Evolutionary conservation across 139 green algal genomes (phyloP).

Genomic region (Ulvella scutata): DNA sequence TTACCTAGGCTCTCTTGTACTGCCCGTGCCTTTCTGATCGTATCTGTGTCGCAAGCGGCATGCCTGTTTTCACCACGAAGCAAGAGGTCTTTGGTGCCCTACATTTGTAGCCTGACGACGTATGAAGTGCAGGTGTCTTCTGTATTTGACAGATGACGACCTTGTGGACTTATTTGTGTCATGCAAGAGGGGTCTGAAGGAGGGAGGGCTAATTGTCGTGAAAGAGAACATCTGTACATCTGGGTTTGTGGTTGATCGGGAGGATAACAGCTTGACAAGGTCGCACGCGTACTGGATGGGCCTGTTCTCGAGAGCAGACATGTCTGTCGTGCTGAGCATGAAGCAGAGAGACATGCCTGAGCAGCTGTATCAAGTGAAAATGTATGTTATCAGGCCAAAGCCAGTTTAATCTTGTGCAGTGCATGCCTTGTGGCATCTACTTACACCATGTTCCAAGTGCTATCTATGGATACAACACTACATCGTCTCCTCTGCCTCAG

Average conservation of each 20-base stretch:
- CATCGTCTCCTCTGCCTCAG: too few species aligned
- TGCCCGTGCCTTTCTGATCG: too few species aligned
- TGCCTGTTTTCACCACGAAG: too few species aligned
- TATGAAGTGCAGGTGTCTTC: slow-evolving; percentile 43
- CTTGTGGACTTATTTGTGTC: slow-evolving; percentile 54
- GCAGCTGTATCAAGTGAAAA: slow-evolving; percentile 55
- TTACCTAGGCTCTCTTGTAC: too few species aligned
- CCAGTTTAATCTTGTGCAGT: too few species aligned
- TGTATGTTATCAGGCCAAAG: slow-evolving; percentile 40
- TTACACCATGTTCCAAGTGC: too few species aligned
- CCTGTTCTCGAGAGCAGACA: slow-evolving; percentile 5
- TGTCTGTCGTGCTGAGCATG: slow-evolving; percentile 13
- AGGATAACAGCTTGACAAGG: slow-evolving; percentile 75
- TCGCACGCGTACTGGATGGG: slow-evolving; percentile 52
- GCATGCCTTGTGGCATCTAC: too few species aligned
- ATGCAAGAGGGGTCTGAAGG: slow-evolving; percentile 35
- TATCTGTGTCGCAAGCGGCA: too few species aligned
- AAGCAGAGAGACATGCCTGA: slow-evolving; percentile 52
- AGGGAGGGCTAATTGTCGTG: slow-evolving; percentile 70
- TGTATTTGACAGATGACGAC: slow-evolving; percentile 89
- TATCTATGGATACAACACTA: too few species aligned
- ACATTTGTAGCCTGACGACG: background rate
- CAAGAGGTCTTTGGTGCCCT: too few species aligned
- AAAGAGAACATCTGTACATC: slow-evolving; percentile 88
- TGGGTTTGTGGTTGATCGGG: slow-evolving; percentile 81